phyloP scores from a whole-genome alignment of 2,329 filamentous ascomycete species.

The Neocucurbitaria cava region DNA sequence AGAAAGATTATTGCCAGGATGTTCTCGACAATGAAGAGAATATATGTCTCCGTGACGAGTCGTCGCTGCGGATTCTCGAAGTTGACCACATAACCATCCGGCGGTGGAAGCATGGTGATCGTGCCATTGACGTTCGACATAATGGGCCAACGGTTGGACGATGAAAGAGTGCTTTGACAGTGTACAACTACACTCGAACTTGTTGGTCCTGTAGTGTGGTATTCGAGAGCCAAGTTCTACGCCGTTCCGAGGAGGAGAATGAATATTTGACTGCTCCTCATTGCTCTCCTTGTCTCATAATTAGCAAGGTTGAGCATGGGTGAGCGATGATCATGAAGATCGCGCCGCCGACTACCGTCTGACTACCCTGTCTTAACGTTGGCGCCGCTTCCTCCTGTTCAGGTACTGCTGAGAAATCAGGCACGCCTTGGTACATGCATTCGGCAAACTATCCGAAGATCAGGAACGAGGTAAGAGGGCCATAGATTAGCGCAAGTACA shows the following conservation, averaged over 20 bases:
- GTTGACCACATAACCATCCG: slow-evolving; percentile 35
- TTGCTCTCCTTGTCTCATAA: neutral
- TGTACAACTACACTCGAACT: neutral
- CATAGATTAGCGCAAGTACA: no score
- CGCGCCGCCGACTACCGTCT: no score
- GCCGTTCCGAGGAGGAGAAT: neutral
- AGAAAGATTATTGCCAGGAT: slow-evolving; percentile 28
- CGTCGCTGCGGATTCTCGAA: slow-evolving; percentile 34
- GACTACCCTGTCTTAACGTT: no score
- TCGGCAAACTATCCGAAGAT: no score
- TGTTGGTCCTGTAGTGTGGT: neutral
- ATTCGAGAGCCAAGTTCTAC: neutral
- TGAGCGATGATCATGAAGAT: neutral
- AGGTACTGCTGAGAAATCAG: no score
- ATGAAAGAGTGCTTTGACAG: neutral
- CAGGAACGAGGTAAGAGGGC: no score
- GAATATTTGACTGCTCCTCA: neutral
- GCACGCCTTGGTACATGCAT: no score
- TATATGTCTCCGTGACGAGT: slow-evolving; percentile 24
- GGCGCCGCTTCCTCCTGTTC: no score
- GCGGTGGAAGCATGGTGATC: slow-evolving; percentile 25
- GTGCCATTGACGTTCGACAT: slow-evolving; percentile 22
- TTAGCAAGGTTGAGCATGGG: neutral
- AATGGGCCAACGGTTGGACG: neutral
- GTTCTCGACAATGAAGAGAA: slow-evolving; percentile 27